These are phyloP conservation scores for Rhizophagus prolifer DNA, from an alignment of 192 early-diverging fungal genomes.

Conservation along the genomic window DNA sequence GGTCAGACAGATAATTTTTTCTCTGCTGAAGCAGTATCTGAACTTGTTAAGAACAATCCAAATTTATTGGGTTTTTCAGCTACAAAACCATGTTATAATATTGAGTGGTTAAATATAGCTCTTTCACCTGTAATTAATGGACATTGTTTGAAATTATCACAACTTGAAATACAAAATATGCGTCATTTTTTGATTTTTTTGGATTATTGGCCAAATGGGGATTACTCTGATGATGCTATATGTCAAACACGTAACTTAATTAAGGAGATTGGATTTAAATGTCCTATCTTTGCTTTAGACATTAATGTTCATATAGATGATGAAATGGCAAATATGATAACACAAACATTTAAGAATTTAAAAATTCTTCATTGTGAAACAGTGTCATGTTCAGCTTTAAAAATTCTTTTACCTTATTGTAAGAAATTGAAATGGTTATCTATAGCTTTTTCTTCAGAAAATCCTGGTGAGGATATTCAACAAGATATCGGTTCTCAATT, in stretches of 20 bases:
- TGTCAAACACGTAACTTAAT: neutral
- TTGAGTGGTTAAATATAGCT: neutral
- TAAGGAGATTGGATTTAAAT: neutral
- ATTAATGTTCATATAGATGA: conserved; percentile 1
- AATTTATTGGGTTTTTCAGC: neutral
- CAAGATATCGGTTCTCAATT: neutral
- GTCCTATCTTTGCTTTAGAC: neutral
- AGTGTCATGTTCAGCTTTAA: neutral
- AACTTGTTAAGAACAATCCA: neutral
- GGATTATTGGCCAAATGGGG: neutral
- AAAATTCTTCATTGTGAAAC: neutral
- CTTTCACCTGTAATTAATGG: neutral
- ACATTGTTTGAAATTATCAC: neutral
- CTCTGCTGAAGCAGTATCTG: neutral
- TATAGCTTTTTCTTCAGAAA: neutral
- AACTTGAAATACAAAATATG: neutral
- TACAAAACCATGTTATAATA: neutral
- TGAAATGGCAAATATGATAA: neutral
- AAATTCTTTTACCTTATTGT: neutral
- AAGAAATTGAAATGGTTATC: neutral
- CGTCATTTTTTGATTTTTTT: neutral
- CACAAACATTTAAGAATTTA: neutral
- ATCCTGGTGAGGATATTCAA: neutral
- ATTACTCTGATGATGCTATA: neutral
- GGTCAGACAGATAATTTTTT: neutral